Conservation (phyloP, 1,284 basidiomycete genomes). For the Malassezia vespertilionis region DNA sequence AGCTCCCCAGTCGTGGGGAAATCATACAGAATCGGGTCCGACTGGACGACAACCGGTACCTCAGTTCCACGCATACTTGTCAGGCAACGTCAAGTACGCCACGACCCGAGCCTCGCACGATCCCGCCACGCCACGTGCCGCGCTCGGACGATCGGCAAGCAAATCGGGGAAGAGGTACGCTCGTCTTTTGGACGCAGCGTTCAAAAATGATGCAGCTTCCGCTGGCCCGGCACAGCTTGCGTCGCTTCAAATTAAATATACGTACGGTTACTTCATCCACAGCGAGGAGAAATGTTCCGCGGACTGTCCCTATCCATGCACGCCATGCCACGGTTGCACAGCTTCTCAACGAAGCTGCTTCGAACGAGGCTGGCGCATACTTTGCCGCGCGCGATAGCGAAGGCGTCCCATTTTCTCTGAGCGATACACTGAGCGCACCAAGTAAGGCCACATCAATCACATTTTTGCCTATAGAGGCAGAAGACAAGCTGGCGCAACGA, state of each 20-base stretch:
- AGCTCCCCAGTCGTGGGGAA: constrained; percentile 56
- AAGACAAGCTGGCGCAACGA: constrained; percentile 12
- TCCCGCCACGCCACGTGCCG: too few relatives aligned
- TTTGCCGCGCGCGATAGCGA: constrained; percentile 10
- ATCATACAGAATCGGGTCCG: constrained; percentile 60
- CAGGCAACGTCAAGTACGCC: too few relatives aligned
- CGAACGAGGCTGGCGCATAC: constrained; percentile 11
- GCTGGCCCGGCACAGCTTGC: too few relatives aligned
- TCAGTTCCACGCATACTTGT: constrained; percentile 3
- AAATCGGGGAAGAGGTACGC: too few relatives aligned
- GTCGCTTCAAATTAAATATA: too few relatives aligned
- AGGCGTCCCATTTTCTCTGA: constrained; percentile 5
- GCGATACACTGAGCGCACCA: neutral
- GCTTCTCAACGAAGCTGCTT: constrained; percentile 4
- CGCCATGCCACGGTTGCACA: constrained; percentile 2
- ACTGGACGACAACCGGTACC: constrained; percentile 16
- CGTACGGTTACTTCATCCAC: too few relatives aligned
- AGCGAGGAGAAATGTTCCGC: too few relatives aligned
- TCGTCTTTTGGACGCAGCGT: too few relatives aligned
- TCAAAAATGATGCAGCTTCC: too few relatives aligned
- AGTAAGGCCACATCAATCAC: neutral
- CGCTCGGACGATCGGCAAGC: too few relatives aligned
- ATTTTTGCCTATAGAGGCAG: constrained; percentile 8
- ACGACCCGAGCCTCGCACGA: too few relatives aligned
- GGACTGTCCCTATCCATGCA: neutral